Percentiles rank a stretch among this genome's conserved stretches.
Evolutionary conservation across 2,329 filamentous ascomycete genomes (phyloP).

Genomic region (Fusarium dimerum): DNA sequence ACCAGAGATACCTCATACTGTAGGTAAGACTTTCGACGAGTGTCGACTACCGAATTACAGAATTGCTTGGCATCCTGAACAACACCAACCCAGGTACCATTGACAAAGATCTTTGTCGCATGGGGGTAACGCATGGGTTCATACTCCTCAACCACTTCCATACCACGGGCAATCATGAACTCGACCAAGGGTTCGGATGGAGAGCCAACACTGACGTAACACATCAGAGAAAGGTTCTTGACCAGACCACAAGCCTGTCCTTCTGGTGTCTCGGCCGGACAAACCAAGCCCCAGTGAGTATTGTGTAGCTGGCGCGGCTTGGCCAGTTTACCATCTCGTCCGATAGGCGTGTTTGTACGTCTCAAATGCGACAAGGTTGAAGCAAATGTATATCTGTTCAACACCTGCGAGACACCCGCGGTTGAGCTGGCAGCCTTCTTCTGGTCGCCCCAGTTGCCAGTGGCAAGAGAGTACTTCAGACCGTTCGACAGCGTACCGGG

Average conservation of each 20-base stretch:
- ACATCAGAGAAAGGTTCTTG: slow-evolving; percentile 98
- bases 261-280: slow-evolving; percentile 95
- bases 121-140: slow-evolving; percentile 82
- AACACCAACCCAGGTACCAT: slow-evolving; percentile 96
- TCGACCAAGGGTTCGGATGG: slow-evolving; percentile 87
- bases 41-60: slow-evolving; percentile 73
- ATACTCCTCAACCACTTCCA: slow-evolving; percentile 97
- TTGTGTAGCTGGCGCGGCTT: slow-evolving; percentile 98
- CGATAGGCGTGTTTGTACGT: slow-evolving; percentile 96
- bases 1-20: slow-evolving; percentile 93
- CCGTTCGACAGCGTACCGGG: slow-evolving; percentile 88
- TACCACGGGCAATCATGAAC: slow-evolving; percentile 93
- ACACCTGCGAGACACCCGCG: slow-evolving; percentile 94
- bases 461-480: slow-evolving; percentile 93
- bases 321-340: slow-evolving; percentile 95
- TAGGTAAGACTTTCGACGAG: slow-evolving; percentile 79
- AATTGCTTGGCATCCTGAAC: slow-evolving; percentile 86
- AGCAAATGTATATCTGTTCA: slow-evolving; percentile 96
- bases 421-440: slow-evolving; percentile 96
- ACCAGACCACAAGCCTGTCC: slow-evolving; percentile 97
- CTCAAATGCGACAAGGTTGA: slow-evolving; percentile 96
- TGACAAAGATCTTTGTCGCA: slow-evolving; percentile 97
- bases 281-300: slow-evolving; percentile 97
- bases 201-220: slow-evolving; percentile 94
- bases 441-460: slow-evolving; percentile 98